Percentiles rank a stretch among this genome's conserved stretches.
These are phyloP conservation scores for Lachancea cidri DNA, from an alignment of 805 yeast genomes.

Conservation along the genomic window DNA sequence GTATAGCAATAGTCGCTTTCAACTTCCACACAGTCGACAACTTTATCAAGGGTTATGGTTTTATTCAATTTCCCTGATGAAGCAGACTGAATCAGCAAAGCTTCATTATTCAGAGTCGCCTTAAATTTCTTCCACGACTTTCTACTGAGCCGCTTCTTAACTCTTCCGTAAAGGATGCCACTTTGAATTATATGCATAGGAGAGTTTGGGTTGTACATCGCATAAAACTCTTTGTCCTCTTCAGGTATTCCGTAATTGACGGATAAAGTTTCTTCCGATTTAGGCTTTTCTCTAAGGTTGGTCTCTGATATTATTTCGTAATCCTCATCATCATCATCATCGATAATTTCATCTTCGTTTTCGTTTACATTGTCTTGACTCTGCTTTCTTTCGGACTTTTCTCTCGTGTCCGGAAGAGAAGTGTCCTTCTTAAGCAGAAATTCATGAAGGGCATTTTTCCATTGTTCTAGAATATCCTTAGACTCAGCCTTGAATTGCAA, in stretches of 20 bases:
- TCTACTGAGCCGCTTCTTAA: constrained; percentile 16
- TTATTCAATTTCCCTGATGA: constrained; percentile 14
- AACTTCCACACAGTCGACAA: constrained; percentile 20
- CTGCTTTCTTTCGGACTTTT: background rate
- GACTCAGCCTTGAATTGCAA: constrained; percentile 11
- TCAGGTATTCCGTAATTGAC: constrained; percentile 8
- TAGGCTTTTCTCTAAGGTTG: background rate
- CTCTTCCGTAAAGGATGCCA: constrained; percentile 15
- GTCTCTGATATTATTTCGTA: constrained; percentile 8
- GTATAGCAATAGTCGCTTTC: constrained; percentile 12
- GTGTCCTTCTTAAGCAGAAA: constrained; percentile 8
- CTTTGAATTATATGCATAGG: constrained; percentile 13
- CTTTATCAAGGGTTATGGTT: constrained; percentile 11
- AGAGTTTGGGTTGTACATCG: constrained; percentile 15
- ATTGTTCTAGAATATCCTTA: background rate
- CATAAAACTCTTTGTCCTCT: constrained; percentile 17
- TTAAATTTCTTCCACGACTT: constrained; percentile 18
- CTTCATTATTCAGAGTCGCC: constrained; percentile 14
- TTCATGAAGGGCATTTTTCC: constrained; percentile 12
- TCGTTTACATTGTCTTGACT: constrained; percentile 7
- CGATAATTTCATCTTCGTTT: constrained; percentile 8
- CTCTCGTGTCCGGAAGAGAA: background rate
- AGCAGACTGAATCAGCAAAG: constrained; percentile 14
- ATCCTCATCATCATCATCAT: constrained; percentile 9
- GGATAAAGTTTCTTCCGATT: background rate